Conservation (phyloP, 2,329 filamentous ascomycete genomes). For the Lanzia echinophila region DNA sequence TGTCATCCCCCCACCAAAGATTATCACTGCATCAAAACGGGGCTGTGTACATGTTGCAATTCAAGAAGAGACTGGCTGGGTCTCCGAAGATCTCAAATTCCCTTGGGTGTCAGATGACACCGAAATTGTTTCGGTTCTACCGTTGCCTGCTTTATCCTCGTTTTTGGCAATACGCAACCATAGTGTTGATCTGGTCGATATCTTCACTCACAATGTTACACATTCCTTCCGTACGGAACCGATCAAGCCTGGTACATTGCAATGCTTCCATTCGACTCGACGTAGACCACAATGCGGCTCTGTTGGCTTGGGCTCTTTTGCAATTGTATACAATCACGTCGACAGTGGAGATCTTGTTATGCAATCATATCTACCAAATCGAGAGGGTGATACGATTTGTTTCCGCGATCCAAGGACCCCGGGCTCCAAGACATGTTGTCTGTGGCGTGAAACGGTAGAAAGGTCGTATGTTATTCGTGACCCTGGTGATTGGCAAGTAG, state of each 20-base stretch:
- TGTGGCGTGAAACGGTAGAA: conserved; percentile 47
- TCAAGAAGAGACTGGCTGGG: conserved; percentile 41
- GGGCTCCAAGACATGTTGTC: conserved; percentile 39
- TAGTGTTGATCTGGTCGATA: conserved; percentile 55
- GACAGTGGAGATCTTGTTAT: conserved; percentile 57
- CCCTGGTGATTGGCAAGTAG: conserved; percentile 58
- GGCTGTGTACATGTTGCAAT: conserved; percentile 45
- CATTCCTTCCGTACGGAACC: conserved; percentile 54
- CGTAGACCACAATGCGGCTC: conserved; percentile 47
- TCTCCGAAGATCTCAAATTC: conserved; percentile 39
- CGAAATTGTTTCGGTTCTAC: conserved; percentile 51
- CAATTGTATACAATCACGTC: conserved; percentile 54
- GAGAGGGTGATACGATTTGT: conserved; percentile 50
- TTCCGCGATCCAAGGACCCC: conserved; percentile 41
- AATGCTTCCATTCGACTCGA: conserved; percentile 49
- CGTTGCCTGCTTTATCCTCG: conserved; percentile 49
- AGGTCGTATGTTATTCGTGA: conserved; percentile 48
- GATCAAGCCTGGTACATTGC: conserved; percentile 53
- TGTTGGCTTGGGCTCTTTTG: conserved; percentile 54
- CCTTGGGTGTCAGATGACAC: conserved; percentile 31
- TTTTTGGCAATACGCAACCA: conserved; percentile 54
- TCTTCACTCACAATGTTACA: conserved; percentile 48
- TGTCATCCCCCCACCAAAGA: conserved; percentile 26
- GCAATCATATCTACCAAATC: conserved; percentile 52
- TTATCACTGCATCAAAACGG: conserved; percentile 44